phyloP scores from a whole-genome alignment of 148 eudicot genomes.

The Rhododendron griersonianum region DNA sequence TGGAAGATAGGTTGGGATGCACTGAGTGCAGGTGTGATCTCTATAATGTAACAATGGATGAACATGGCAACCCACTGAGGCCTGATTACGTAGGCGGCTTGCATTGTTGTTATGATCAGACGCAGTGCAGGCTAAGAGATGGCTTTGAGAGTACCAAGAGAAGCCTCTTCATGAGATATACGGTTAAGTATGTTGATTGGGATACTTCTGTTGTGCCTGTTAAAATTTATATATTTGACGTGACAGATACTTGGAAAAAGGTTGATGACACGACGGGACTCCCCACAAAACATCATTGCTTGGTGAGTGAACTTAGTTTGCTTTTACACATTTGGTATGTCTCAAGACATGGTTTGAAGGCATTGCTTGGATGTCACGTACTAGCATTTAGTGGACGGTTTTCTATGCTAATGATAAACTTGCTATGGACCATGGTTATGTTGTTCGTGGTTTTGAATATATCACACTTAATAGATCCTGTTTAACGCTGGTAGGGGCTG shows the following conservation, averaged over 20 bases:
- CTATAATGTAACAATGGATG: slow-evolving; percentile 59
- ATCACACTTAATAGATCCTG: background rate
- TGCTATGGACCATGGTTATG: background rate
- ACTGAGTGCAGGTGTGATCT: slow-evolving; percentile 88
- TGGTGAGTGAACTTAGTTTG: slow-evolving; percentile 29
- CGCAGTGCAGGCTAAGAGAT: slow-evolving; percentile 53
- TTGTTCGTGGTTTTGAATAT: background rate
- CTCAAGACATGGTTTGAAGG: background rate
- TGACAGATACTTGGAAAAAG: slow-evolving; percentile 62
- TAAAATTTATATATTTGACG: slow-evolving; percentile 60
- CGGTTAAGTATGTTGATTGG: slow-evolving; percentile 70
- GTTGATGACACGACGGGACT: slow-evolving; percentile 23
- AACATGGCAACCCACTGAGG: slow-evolving; percentile 34
- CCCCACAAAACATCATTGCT: slow-evolving; percentile 40
- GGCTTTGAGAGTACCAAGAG: slow-evolving; percentile 43
- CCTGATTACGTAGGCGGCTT: slow-evolving; percentile 68
- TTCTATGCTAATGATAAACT: background rate
- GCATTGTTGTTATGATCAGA: slow-evolving; percentile 70
- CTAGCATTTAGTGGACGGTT: background rate
- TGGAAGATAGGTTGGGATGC: slow-evolving; percentile 64
- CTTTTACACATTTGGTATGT: background rate
- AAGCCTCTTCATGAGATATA: slow-evolving; percentile 56
- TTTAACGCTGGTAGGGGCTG: background rate
- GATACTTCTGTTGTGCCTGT: slow-evolving; percentile 61
- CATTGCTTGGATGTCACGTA: background rate